These are phyloP conservation scores for Allomyces arbusculus DNA, from an alignment of 192 early-diverging fungal species.

Conservation along the genomic window DNA sequence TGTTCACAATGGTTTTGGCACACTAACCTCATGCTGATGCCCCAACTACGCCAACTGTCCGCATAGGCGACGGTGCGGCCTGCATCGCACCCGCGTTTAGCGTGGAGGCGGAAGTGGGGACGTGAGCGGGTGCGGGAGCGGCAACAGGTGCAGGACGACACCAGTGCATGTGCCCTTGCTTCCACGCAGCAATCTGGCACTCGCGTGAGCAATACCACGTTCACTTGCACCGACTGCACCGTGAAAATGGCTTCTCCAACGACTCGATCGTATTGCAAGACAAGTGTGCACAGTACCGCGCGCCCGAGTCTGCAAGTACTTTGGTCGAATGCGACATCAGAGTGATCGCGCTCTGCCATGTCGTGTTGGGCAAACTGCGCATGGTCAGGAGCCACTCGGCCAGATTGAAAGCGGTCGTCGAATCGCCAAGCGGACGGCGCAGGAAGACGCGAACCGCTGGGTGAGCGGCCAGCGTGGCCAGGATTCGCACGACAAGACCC, in stretches of 20 bases:
- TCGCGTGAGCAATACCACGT: constrained; percentile 1
- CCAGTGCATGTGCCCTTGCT: background rate
- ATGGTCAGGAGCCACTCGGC: background rate
- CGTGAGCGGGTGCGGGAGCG: background rate
- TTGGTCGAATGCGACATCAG: background rate
- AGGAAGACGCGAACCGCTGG: background rate
- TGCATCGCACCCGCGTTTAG: background rate
- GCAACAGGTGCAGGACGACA: background rate
- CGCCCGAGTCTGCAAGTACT: background rate
- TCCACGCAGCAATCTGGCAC: constrained; percentile 2
- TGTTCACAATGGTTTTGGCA: too few species aligned
- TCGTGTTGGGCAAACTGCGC: background rate
- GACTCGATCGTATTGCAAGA: constrained; percentile 1
- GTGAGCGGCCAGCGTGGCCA: background rate
- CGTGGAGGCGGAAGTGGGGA: background rate
- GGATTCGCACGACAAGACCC: background rate
- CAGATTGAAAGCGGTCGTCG: background rate
- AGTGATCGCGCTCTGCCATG: background rate
- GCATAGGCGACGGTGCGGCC: background rate
- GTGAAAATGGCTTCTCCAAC: background rate
- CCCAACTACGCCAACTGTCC: too few species aligned
- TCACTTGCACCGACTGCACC: constrained; percentile 1
- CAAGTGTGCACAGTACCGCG: background rate
- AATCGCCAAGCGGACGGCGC: background rate
- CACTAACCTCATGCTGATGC: too few species aligned